Conservation (phyloP, 768 basidiomycete genomes). For the Dendrothele bispora region DNA sequence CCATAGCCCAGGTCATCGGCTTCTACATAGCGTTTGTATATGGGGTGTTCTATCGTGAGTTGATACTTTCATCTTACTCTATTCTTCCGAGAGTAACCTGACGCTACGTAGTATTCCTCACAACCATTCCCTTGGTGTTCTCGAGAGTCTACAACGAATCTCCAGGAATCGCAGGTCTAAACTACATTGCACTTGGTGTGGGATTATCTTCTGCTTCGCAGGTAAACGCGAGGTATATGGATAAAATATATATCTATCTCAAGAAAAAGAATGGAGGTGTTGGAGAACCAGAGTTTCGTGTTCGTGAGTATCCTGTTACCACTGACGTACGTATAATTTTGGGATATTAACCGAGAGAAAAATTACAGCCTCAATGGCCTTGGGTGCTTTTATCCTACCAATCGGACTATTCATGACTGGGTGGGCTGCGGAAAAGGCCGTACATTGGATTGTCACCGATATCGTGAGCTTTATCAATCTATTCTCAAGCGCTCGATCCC, state of each 20-base stretch:
- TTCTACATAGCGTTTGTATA: conserved; percentile 71
- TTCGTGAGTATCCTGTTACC: conserved; percentile 33
- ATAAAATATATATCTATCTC: conserved; percentile 51
- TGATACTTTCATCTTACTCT: too few species aligned
- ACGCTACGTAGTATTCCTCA: conserved; percentile 77
- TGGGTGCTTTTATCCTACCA: conserved; percentile 60
- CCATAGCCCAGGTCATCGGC: conserved; percentile 66
- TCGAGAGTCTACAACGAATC: conserved; percentile 50
- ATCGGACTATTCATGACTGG: conserved; percentile 68
- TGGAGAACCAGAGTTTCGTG: conserved; percentile 48
- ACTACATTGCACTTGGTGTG: conserved; percentile 72
- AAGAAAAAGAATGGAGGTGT: conserved; percentile 47
- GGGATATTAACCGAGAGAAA: background rate
- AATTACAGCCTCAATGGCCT: conserved; percentile 52
- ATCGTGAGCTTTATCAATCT: conserved; percentile 30
- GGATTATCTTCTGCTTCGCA: conserved; percentile 57
- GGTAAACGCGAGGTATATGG: conserved; percentile 55
- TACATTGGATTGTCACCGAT: conserved; percentile 73
- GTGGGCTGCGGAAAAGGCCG: conserved; percentile 58
- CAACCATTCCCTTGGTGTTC: conserved; percentile 63
- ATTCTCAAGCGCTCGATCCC: background rate
- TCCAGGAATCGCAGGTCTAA: conserved; percentile 60
- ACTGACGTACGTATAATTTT: background rate
- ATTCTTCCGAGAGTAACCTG: too few species aligned
- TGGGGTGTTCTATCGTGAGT: conserved; percentile 56